phyloP scores from a whole-genome alignment of 1,284 basidiomycete genomes.

The Phellopilus nigrolimitatus region DNA sequence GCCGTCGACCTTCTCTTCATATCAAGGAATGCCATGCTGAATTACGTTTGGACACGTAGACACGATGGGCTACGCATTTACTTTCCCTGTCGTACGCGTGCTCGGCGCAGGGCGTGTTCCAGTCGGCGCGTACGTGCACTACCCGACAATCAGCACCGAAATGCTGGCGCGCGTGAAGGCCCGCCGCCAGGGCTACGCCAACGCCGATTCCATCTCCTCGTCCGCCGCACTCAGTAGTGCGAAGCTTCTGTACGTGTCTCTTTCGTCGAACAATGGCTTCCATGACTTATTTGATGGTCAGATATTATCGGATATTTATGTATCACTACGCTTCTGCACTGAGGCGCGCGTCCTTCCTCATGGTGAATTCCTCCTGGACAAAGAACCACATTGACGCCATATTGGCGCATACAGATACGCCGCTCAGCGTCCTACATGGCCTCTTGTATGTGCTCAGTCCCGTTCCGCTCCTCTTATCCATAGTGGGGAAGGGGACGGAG shows the following conservation, averaged over 20 bases:
- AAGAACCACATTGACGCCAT: slow-evolving; percentile 77
- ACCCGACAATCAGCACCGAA: slow-evolving; percentile 91
- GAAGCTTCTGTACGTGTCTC: slow-evolving; percentile 66
- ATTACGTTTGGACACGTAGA: slow-evolving; percentile 58
- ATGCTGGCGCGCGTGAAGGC: slow-evolving; percentile 84
- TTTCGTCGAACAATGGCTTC: not conserved
- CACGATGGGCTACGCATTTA: slow-evolving; percentile 98
- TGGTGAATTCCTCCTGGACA: slow-evolving; percentile 98
- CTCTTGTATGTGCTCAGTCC: slow-evolving; percentile 30
- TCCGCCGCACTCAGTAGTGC: slow-evolving; percentile 54
- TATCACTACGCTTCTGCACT: slow-evolving; percentile 77
- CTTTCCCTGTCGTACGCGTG: slow-evolving; percentile 72
- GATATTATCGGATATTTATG: slow-evolving; percentile 90
- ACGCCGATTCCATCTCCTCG: slow-evolving; percentile 55
- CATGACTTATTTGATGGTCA: slow-evolving; percentile 29
- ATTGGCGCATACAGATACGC: slow-evolving; percentile 48
- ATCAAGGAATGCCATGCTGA: not conserved
- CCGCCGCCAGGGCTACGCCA: slow-evolving; percentile 63
- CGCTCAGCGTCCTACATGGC: slow-evolving; percentile 42
- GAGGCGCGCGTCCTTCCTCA: slow-evolving; percentile 69
- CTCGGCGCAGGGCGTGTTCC: slow-evolving; percentile 52
- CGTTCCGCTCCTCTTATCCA: slow-evolving; percentile 23
- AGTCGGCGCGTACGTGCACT: slow-evolving; percentile 92
- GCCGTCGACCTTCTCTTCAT: not conserved
- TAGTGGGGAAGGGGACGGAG: slow-evolving; percentile 23